Evolutionary conservation across 257 asterid genomes (phyloP).

Genomic region (Penstemon eatonii): DNA sequence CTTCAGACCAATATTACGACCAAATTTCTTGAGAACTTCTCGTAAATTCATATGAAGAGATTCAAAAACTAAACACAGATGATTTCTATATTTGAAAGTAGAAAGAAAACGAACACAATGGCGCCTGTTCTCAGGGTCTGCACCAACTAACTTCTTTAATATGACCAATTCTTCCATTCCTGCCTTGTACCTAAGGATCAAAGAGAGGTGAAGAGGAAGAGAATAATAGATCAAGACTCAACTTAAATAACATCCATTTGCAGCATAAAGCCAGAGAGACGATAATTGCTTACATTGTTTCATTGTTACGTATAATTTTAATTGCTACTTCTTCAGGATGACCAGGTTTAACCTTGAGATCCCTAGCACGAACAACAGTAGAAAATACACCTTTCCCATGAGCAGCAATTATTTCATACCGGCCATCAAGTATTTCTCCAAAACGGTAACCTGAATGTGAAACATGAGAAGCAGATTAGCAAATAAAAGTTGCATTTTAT

Average conservation of each 20-base stretch:
- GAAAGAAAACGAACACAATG: slow-evolving; percentile 95
- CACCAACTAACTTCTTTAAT: slow-evolving; percentile 86
- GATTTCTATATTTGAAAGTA: slow-evolving; percentile 94
- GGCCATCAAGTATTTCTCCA: slow-evolving; percentile 90
- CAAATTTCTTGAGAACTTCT: slow-evolving; percentile 97
- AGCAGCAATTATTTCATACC: slow-evolving; percentile 93
- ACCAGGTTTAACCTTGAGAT: slow-evolving; percentile 72
- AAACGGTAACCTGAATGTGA: slow-evolving; percentile 73
- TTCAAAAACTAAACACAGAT: slow-evolving; percentile 99
- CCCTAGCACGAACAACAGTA: slow-evolving; percentile 94
- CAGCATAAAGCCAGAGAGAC: slow-evolving; percentile 23
- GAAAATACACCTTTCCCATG: slow-evolving; percentile 99
- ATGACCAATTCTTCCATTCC: slow-evolving; percentile 96
- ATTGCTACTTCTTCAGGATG: slow-evolving; percentile 94
- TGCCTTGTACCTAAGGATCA: slow-evolving; percentile 74
- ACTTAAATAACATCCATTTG: slow-evolving; percentile 1
- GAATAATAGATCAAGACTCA: not conserved
- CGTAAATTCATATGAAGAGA: slow-evolving; percentile 99
- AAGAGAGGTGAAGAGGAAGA: not conserved
- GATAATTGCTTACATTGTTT: slow-evolving; percentile 68
- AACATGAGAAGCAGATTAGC: slow-evolving; percentile 18
- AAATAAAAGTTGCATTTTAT: not conserved
- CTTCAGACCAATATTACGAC: slow-evolving; percentile 98
- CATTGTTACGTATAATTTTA: slow-evolving; percentile 90
- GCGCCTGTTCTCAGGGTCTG: slow-evolving; percentile 94